phyloP scores from a whole-genome alignment of 441 rosid species.

The Erysimum pusillum region DNA sequence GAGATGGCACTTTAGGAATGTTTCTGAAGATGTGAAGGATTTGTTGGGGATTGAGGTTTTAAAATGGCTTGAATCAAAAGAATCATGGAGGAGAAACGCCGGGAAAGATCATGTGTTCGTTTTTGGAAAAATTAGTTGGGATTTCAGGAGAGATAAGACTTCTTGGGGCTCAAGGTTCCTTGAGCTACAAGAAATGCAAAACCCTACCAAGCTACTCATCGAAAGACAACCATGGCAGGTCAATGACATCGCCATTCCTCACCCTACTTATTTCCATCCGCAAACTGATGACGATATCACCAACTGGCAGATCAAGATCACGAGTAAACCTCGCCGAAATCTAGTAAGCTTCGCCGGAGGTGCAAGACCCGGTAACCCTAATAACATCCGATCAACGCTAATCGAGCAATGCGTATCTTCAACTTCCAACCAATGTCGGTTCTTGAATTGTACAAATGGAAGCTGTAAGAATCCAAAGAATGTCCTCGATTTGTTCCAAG shows the following conservation, averaged over 20 bases:
- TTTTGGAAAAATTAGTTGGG: conserved; percentile 86
- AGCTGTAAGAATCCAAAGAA: conserved; percentile 61
- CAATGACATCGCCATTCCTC: conserved; percentile 82
- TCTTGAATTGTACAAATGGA: conserved; percentile 62
- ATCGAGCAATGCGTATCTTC: conserved; percentile 63
- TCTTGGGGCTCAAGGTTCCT: conserved; percentile 81
- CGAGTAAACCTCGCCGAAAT: conserved; percentile 53
- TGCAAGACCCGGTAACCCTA: conserved; percentile 59
- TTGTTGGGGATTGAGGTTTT: conserved; percentile 60
- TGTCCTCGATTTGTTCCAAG: conserved; percentile 60
- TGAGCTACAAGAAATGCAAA: conserved; percentile 73
- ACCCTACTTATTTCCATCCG: conserved; percentile 84
- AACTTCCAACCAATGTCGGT: conserved; percentile 50
- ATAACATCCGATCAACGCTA: conserved; percentile 66
- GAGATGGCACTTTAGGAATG: conserved; percentile 90
- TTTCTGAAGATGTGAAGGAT: conserved; percentile 75
- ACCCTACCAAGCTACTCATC: conserved; percentile 77
- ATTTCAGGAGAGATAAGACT: conserved; percentile 66
- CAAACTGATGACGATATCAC: conserved; percentile 67
- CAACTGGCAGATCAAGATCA: conserved; percentile 69
- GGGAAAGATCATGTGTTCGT: conserved; percentile 86
- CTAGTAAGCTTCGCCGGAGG: conserved; percentile 76
- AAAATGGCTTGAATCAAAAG: conserved; percentile 70
- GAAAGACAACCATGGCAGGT: conserved; percentile 89
- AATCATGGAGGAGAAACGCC: conserved; percentile 62